These are phyloP conservation scores for Aspergillus alliaceus DNA, from an alignment of 2,329 filamentous ascomycete genomes.

Conservation along the genomic window DNA sequence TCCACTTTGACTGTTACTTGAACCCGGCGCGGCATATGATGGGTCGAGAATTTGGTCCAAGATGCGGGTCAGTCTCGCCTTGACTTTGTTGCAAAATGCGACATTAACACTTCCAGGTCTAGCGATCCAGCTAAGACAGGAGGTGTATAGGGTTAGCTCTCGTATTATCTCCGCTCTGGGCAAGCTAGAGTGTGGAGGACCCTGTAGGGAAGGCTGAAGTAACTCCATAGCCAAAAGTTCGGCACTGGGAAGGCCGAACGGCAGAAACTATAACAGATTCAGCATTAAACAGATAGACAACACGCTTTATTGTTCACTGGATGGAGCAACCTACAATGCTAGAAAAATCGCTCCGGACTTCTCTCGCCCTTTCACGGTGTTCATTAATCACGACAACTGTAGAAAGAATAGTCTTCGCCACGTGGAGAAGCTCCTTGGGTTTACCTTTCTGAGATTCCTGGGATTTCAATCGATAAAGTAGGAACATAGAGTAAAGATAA, in stretches of 20 bases:
- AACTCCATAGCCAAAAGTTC: neutral
- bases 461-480: neutral
- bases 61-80: slow-evolving; percentile 1
- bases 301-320: no score
- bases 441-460: neutral
- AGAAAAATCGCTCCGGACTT: neutral
- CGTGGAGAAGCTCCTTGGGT: neutral
- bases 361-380: neutral
- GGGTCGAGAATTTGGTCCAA: slow-evolving; percentile 2
- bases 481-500: neutral
- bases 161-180: neutral
- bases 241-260: neutral
- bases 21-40: neutral
- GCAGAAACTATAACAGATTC: neutral
- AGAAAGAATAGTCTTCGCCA: neutral
- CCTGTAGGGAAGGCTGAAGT: neutral
- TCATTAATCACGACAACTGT: neutral
- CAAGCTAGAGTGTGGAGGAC: neutral
- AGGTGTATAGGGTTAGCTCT: neutral
- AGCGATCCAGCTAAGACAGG: neutral
- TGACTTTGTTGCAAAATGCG: slow-evolving; percentile 1
- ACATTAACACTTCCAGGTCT: neutral
- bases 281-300: no score
- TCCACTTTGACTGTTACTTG: neutral
- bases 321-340: neutral